These are phyloP conservation scores for Diutina scorzettiae DNA, from an alignment of 1,139 yeast genomes.

Conservation along the genomic window DNA sequence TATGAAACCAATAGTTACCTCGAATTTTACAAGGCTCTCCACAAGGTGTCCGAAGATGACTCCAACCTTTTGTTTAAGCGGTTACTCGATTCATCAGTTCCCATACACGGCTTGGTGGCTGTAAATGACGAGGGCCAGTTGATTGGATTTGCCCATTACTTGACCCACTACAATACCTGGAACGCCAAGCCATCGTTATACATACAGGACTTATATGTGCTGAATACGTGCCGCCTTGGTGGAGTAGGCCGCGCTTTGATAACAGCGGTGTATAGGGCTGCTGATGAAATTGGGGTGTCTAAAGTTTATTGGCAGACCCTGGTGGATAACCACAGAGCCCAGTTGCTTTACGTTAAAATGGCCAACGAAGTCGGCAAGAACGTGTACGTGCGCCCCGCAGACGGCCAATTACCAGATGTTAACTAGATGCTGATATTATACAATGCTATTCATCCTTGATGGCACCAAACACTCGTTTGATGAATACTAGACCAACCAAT, in stretches of 20 bases:
- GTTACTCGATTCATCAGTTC: slow-evolving; percentile 30
- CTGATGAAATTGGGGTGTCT: slow-evolving; percentile 29
- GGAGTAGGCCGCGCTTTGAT: slow-evolving; percentile 42
- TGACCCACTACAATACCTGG: slow-evolving; percentile 42
- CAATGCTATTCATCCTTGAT: slow-evolving; percentile 48
- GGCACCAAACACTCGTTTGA: slow-evolving; percentile 45
- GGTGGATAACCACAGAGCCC: slow-evolving; percentile 45
- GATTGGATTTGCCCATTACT: slow-evolving; percentile 34
- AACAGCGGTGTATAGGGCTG: slow-evolving; percentile 34
- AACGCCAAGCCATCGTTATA: slow-evolving; percentile 28
- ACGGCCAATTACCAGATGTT: too few species aligned
- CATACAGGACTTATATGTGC: slow-evolving; percentile 37
- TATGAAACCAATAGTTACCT: slow-evolving; percentile 27
- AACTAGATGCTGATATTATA: too few species aligned
- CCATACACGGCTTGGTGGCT: slow-evolving; percentile 37
- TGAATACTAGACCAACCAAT: slow-evolving; percentile 48
- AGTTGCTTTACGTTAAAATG: slow-evolving; percentile 42
- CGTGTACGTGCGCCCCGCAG: too few species aligned
- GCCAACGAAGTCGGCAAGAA: slow-evolving; percentile 37
- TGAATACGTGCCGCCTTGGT: slow-evolving; percentile 21
- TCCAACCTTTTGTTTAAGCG: slow-evolving; percentile 33
- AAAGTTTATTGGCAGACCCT: slow-evolving; percentile 48
- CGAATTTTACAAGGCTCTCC: slow-evolving; percentile 29
- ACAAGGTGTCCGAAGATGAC: slow-evolving; percentile 22
- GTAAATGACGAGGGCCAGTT: slow-evolving; percentile 18